Evolutionary conservation across 352 stramenopile species (phyloP).

Genomic region (Globisporangium polare): DNA sequence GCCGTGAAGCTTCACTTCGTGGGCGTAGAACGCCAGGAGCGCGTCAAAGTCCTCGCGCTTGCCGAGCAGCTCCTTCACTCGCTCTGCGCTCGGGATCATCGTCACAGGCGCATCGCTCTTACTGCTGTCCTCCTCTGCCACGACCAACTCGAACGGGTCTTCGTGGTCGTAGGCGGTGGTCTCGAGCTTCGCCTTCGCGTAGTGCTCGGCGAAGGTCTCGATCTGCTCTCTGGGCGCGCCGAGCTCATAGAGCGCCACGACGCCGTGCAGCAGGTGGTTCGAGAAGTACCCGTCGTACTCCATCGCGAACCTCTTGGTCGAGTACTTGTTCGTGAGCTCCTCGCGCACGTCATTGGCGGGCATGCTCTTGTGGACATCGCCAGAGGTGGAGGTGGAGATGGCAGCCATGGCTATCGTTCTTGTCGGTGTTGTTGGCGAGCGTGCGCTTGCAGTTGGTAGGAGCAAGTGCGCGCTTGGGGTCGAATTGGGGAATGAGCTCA

Average conservation of each 20-base stretch:
- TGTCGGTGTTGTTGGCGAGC: not conserved
- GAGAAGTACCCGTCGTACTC: slow-evolving; percentile 34
- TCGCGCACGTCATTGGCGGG: slow-evolving; percentile 12
- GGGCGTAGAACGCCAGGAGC: slow-evolving; percentile 26
- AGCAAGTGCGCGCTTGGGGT: not conserved
- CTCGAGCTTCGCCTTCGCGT: slow-evolving; percentile 22
- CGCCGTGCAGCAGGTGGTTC: slow-evolving; percentile 34
- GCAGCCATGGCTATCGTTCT: not conserved
- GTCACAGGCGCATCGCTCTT: not conserved
- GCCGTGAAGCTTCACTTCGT: slow-evolving; percentile 24
- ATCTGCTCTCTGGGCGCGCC: slow-evolving; percentile 19
- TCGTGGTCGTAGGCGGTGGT: slow-evolving; percentile 5
- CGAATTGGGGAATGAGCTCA: slow-evolving; percentile 6
- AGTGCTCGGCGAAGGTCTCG: slow-evolving; percentile 21
- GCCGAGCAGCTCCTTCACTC: slow-evolving; percentile 19
- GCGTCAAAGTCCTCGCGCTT: slow-evolving; percentile 29
- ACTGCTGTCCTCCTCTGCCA: too few relatives aligned
- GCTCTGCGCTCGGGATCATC: slow-evolving; percentile 2
- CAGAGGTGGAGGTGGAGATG: not conserved
- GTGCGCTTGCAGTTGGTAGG: not conserved
- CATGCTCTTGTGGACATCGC: slow-evolving; percentile 2
- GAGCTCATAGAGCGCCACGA: slow-evolving; percentile 28
- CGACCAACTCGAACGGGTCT: slow-evolving; percentile 6
- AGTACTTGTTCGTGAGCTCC: slow-evolving; percentile 27
- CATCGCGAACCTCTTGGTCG: slow-evolving; percentile 29